Evolutionary conservation across 129 eudicot genomes (phyloP).

Genomic region (Silybum marianum): DNA sequence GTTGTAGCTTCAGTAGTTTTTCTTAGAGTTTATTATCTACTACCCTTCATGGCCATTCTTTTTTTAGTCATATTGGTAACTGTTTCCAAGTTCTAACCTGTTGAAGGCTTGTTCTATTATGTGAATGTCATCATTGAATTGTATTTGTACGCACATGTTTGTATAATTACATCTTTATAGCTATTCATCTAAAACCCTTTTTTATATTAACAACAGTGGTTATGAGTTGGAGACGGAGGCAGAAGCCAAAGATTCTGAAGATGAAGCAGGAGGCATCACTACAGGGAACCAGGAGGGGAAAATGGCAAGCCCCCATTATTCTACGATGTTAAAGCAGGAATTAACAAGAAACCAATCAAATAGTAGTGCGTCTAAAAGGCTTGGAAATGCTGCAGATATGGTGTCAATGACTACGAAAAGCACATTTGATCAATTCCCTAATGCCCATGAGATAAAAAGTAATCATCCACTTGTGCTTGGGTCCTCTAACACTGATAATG

Average conservation of each 20-base stretch:
- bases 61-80: background rate
- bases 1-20: background rate
- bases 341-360: slow-evolving; percentile 22
- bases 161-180: background rate
- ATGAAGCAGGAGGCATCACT: slow-evolving; percentile 49
- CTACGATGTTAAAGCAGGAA: slow-evolving; percentile 39
- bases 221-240: slow-evolving; percentile 86
- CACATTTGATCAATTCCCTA: slow-evolving; percentile 26
- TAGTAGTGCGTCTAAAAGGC: slow-evolving; percentile 40
- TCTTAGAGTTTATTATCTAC: background rate
- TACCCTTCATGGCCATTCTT: background rate
- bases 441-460: slow-evolving; percentile 20
- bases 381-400: slow-evolving; percentile 20
- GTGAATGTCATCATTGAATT: background rate
- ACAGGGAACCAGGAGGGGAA: slow-evolving; percentile 26
- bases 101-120: background rate
- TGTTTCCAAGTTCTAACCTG: background rate
- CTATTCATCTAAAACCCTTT: background rate
- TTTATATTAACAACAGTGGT: slow-evolving; percentile 47
- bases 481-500: slow-evolving; percentile 13
- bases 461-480: slow-evolving; percentile 16
- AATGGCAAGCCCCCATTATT: slow-evolving; percentile 29
- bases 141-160: background rate
- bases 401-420: slow-evolving; percentile 28
- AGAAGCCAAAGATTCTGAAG: slow-evolving; percentile 93